Base-by-base conservation (phyloP, 352 stramenopile species). In the Phytopythium oedochilum region DNA sequence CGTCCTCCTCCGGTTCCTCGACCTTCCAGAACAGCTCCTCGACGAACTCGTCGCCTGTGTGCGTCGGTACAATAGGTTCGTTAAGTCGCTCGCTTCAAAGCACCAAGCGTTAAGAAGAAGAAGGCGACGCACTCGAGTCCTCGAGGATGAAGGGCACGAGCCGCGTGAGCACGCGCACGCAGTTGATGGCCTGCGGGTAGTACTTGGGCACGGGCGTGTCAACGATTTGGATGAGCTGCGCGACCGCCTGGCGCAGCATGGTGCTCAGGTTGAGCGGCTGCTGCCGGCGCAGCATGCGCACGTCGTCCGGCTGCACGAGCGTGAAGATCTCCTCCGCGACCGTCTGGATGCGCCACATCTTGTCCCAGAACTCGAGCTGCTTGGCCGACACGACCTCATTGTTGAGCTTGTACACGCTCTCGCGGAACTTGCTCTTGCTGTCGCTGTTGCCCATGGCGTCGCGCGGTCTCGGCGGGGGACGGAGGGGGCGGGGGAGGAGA, bases 341-440 rank as follows among this genome's bases (percentile, higher is more conserved):
- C 5, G 85, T 95, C 43, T 79, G 85, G 52, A 95, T 92, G 61
- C 83, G 83, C 85, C 85, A 95, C 10, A 95, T 66, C 58, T 95
- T 95, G 68, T 93, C 83, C 85, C 85, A 95, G 68, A 95, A 95
- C 66, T 95, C 85, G 61, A 93, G 80, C 62, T 90, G 89, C 67
- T 91, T 90, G 63, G 70, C 69, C 48, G 79, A 90, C 38, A 95
- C 76, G 10, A 90, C 74, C 55, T 95, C 83, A 44, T 95, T 93
- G 68, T 89, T 93, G 64, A 95, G 80, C 78, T 95, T 95, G 73
- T 95, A 93, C 48, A 95, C 85, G 68, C 78, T 92, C 78, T 95
- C 85, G 67, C 83, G 83, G 71, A 95, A 95, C 78, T 93, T 95
- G 73, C 81, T 92, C 77, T 93, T 95, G 67, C 83, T 93, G 66